Evolutionary conservation across 768 basidiomycete species (phyloP), one percentile per base, ranked within the genome.

Genomic region (Mycena kentingensis): DNA sequence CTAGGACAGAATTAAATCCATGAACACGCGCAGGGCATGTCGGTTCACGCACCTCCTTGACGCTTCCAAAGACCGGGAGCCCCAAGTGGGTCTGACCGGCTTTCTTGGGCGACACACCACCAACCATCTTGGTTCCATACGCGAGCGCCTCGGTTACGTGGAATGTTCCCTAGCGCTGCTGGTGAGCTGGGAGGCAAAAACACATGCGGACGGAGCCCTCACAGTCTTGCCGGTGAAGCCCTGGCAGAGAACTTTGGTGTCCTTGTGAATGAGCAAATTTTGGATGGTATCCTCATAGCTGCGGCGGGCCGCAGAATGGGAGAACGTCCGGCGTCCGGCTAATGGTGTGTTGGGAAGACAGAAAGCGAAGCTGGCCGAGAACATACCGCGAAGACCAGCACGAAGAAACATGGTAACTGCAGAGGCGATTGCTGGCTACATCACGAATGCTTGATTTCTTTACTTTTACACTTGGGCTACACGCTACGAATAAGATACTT

Each of bases 61-160:
- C 97, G 39, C 81, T 83, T 36, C 91, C 96, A 64, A 93, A 99
- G 27, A 99, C 86, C 34, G 97, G 97, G 19, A 98, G 80, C 26
- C 95, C 96, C 51, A 99, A 82, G 75, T 99, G 97, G 3, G 83
- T 91, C 70, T 90, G 86, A 13, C 97, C 97, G 49, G 95, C 97
- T 73, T 98, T 98, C 77, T 90, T 93, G 31, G 91, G 92, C 2
- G 93, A 95, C 48, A 97, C 94, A 56, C 97, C 97, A 51, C 97
- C 97, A 51, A 99, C 92, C 90, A 98, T 96, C 56, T 87, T 90
- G 52, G 96, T 98, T 18, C 97, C 96, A 66, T 91, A 99, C 44
- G 84, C 93, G 57, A 98, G 71, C 31, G 97, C 95, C 71, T 98
- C 93, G 65, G 79, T 87, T 55, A 85, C 84, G 77, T 99, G 97